phyloP scores from a whole-genome alignment of 768 basidiomycete species.

The Fomitopsis serialis region DNA sequence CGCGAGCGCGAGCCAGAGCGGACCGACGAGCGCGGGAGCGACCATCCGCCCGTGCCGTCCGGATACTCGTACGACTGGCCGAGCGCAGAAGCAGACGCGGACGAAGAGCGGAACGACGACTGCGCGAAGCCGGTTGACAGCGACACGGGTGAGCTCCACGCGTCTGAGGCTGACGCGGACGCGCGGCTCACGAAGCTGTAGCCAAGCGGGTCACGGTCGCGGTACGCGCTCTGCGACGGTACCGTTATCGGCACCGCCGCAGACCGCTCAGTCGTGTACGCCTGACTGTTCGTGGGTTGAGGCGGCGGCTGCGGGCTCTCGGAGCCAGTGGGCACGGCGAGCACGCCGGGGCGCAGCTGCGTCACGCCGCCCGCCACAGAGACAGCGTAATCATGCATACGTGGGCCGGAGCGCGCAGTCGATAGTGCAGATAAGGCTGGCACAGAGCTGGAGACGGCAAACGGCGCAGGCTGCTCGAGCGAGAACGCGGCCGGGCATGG shows the following conservation, averaged over 20 bases:
- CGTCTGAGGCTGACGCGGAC: slow-evolving; percentile 28
- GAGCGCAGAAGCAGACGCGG: slow-evolving; percentile 7
- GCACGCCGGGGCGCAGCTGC: slow-evolving; percentile 53
- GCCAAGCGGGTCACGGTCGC: slow-evolving; percentile 25
- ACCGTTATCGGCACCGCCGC: slow-evolving; percentile 30
- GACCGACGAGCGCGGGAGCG: slow-evolving; percentile 49
- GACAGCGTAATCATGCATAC: slow-evolving; percentile 62
- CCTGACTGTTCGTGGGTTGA: background rate
- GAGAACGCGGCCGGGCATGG: slow-evolving; percentile 9
- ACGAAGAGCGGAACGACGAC: slow-evolving; percentile 16
- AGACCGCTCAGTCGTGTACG: slow-evolving; percentile 15
- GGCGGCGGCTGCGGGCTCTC: background rate
- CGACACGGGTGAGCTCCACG: slow-evolving; percentile 20
- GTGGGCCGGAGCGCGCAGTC: slow-evolving; percentile 38
- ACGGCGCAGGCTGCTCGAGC: slow-evolving; percentile 12
- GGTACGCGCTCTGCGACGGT: slow-evolving; percentile 15
- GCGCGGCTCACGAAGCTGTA: slow-evolving; percentile 23
- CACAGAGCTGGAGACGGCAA: slow-evolving; percentile 47
- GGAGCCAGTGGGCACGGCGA: slow-evolving; percentile 33
- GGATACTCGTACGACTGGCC: slow-evolving; percentile 18
- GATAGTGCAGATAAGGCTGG: slow-evolving; percentile 29
- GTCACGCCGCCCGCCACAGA: slow-evolving; percentile 41
- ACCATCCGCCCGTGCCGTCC: slow-evolving; percentile 39
- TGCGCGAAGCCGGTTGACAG: slow-evolving; percentile 11
- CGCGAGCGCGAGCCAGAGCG: slow-evolving; percentile 32